Evolutionary conservation across 2,329 filamentous ascomycete species (phyloP).

Genomic region (Sporothrix globosa): DNA sequence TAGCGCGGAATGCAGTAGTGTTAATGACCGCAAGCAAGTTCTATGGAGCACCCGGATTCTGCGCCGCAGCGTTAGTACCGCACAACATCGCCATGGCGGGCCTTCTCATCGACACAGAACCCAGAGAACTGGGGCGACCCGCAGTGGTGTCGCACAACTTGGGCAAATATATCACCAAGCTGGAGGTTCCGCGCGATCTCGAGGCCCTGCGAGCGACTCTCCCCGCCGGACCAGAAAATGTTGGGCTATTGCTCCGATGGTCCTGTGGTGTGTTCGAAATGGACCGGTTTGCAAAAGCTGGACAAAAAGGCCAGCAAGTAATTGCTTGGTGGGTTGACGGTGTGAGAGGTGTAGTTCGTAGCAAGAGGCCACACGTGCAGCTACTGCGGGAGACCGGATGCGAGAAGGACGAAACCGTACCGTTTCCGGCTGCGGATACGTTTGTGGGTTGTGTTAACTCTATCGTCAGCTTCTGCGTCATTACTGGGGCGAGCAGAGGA

Average conservation of each 20-base stretch:
- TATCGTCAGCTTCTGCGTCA: conserved; percentile 29
- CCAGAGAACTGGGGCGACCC: not conserved
- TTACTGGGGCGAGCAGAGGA: not conserved
- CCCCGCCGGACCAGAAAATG: conserved; percentile 16
- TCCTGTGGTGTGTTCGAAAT: conserved; percentile 32
- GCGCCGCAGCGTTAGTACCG: conserved; percentile 29
- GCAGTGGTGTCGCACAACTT: not conserved
- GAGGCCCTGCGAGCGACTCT: conserved; percentile 10
- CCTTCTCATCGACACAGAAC: not conserved
- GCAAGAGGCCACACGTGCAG: not conserved
- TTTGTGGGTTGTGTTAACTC: conserved; percentile 31
- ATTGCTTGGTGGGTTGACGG: conserved; percentile 24
- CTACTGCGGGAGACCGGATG: conserved; percentile 24
- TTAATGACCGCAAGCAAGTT: conserved; percentile 30
- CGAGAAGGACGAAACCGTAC: not conserved
- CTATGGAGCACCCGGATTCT: conserved; percentile 31
- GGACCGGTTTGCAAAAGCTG: conserved; percentile 26
- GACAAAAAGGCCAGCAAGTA: not conserved
- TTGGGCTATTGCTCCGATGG: conserved; percentile 30
- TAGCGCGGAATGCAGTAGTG: conserved; percentile 27
- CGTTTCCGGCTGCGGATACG: not conserved
- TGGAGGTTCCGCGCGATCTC: conserved; percentile 24
- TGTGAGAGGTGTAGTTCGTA: conserved; percentile 1
- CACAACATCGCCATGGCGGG: conserved; percentile 2
- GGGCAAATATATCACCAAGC: conserved; percentile 27